Percentiles rank a stretch among this genome's conserved stretches.
Conservation (phyloP, 2,329 filamentous ascomycete species). For the Colletotrichum cordylinicola region DNA sequence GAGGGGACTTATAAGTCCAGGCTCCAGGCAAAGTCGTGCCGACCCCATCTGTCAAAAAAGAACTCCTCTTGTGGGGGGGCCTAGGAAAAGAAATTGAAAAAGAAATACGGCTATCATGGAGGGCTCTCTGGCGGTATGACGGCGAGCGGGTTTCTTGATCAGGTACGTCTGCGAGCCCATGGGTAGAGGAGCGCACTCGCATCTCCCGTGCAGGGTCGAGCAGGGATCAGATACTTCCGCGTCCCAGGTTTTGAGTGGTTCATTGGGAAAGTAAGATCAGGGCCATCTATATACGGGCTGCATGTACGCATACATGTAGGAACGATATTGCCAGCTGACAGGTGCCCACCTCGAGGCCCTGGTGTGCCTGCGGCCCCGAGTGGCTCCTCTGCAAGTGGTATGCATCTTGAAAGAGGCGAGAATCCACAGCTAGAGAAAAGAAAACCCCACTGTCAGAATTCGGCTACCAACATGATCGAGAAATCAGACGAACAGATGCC, state of each 20-base stretch:
- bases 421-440: constrained; percentile 8
- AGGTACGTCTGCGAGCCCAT: neutral
- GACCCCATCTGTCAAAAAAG: neutral
- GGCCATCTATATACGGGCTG: neutral
- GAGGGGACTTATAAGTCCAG: neutral
- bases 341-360: neutral
- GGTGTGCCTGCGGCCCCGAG: neutral
- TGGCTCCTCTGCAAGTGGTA: neutral
- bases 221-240: neutral
- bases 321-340: neutral
- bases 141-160: neutral
- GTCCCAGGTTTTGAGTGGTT: neutral
- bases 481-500: neutral
- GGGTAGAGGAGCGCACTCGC: neutral
- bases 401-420: neutral
- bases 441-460: neutral
- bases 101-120: neutral
- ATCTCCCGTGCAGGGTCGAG: neutral
- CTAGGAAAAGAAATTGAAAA: neutral
- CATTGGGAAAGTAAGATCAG: neutral
- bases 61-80: neutral
- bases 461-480: neutral
- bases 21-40: neutral
- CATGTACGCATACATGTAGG: neutral
- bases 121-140: neutral